phyloP scores from a whole-genome alignment of 2,329 filamentous ascomycete species.

The Trichoderma sp. region DNA sequence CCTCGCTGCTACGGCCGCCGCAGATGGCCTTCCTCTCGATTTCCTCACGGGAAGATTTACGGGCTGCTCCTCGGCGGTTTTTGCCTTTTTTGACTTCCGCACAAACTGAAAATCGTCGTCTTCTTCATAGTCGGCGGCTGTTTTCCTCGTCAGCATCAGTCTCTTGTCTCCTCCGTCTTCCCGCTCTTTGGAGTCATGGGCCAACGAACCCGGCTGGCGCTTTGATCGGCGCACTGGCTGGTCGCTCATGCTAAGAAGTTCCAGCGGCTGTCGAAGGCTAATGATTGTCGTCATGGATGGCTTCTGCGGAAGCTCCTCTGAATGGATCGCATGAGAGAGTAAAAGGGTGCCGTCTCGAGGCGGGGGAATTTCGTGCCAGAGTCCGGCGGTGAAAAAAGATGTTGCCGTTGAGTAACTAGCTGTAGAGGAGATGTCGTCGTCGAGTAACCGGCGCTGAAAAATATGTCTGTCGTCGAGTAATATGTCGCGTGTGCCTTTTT shows the following conservation, averaged over 20 bases:
- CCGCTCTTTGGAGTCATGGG: not conserved
- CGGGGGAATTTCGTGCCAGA: slow-evolving; percentile 20
- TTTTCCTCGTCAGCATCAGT: slow-evolving; percentile 23
- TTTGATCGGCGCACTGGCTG: slow-evolving; percentile 61
- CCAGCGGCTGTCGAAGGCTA: slow-evolving; percentile 61
- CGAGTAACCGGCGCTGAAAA: not conserved
- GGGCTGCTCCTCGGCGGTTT: slow-evolving; percentile 52
- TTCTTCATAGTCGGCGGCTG: slow-evolving; percentile 60
- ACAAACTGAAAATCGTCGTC: slow-evolving; percentile 77
- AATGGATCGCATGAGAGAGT: slow-evolving; percentile 28
- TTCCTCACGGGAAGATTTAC: slow-evolving; percentile 44
- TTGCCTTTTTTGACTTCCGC: slow-evolving; percentile 63
- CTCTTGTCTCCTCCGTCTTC: not conserved
- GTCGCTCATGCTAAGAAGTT: slow-evolving; percentile 68
- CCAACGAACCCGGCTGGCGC: slow-evolving; percentile 59
- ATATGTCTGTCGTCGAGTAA: not conserved
- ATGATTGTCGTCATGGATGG: slow-evolving; percentile 71
- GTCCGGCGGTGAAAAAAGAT: not conserved
- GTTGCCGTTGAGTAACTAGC: not conserved
- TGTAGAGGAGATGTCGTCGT: not conserved
- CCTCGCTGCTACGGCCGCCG: slow-evolving; percentile 31
- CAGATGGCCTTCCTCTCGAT: slow-evolving; percentile 31
- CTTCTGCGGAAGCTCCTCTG: slow-evolving; percentile 29
- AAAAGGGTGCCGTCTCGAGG: not conserved
- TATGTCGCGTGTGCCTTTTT: slow-evolving; percentile 20